Percentiles rank a stretch among this genome's conserved stretches.
phyloP scores from a whole-genome alignment of 2,329 filamentous ascomycete species.

The Botrytis elliptica region DNA sequence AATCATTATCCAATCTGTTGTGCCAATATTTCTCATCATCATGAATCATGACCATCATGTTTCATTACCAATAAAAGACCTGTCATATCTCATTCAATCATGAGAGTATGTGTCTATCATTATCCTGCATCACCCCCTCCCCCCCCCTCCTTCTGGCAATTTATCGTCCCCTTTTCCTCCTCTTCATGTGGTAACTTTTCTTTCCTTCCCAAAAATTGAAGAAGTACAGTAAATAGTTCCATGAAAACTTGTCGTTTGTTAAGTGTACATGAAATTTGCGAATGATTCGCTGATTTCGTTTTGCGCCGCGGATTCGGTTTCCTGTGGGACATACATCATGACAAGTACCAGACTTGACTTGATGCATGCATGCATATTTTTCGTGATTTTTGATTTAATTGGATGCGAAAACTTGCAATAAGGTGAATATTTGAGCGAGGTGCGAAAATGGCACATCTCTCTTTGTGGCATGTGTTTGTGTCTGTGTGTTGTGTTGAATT shows the following conservation, averaged over 20 bases:
- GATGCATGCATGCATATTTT: constrained; percentile 23
- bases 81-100: constrained; percentile 13
- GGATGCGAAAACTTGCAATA: constrained; percentile 24
- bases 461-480: background rate
- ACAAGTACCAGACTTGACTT: constrained; percentile 31
- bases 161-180: constrained; percentile 11
- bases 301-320: constrained; percentile 38
- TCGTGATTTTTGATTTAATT: background rate
- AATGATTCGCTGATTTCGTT: constrained; percentile 6
- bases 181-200: constrained; percentile 20
- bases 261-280: constrained; percentile 10
- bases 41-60: constrained; percentile 13
- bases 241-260: constrained; percentile 16
- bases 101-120: constrained; percentile 13
- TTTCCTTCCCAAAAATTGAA: background rate
- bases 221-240: background rate
- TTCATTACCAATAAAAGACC: background rate
- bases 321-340: constrained; percentile 28
- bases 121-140: background rate
- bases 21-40: constrained; percentile 13
- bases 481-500: constrained; percentile 23
- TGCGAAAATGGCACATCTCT: constrained; percentile 7
- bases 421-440: constrained; percentile 18
- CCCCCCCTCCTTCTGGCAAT: background rate
- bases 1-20: constrained; percentile 6